Evolutionary conservation across 495 filamentous ascomycete species (phyloP).

Genomic region (Penicillium arizonense): DNA sequence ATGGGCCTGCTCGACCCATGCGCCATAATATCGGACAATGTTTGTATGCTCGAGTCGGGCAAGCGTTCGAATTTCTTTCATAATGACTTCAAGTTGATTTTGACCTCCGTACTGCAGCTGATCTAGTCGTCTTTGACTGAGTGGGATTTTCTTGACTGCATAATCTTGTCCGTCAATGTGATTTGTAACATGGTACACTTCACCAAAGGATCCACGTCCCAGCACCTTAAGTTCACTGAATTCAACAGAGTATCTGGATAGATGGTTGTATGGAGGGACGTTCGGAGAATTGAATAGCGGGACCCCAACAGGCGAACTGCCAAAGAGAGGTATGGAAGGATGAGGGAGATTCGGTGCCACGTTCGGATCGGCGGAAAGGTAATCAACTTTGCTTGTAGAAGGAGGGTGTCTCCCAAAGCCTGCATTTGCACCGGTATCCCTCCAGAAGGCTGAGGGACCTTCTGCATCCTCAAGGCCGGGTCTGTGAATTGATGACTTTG

Average conservation of each 20-base stretch:
- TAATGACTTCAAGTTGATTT: conserved; percentile 47
- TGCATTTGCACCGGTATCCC: conserved; percentile 5
- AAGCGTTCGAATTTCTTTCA: conserved; percentile 54
- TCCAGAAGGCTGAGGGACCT: conserved; percentile 8
- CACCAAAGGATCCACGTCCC: conserved; percentile 52
- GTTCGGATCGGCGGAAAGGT: conserved; percentile 24
- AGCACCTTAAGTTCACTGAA: conserved; percentile 44
- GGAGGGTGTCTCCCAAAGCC: conserved; percentile 19
- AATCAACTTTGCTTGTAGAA: conserved; percentile 14
- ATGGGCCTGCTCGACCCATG: conserved; percentile 51
- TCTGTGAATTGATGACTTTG: conserved; percentile 12
- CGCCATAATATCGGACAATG: conserved; percentile 53
- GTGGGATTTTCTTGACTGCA: conserved; percentile 54
- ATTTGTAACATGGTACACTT: conserved; percentile 52
- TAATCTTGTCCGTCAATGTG: conserved; percentile 52
- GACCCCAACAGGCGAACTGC: conserved; percentile 36
- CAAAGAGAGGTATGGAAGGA: conserved; percentile 27
- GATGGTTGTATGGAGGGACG: conserved; percentile 13
- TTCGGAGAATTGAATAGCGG: conserved; percentile 29
- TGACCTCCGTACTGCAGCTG: conserved; percentile 45
- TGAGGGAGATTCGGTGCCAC: conserved; percentile 17
- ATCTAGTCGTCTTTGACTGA: conserved; percentile 45
- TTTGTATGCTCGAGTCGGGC: conserved; percentile 53
- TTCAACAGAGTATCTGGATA: conserved; percentile 43
- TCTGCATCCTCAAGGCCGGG: conserved; percentile 6